Conservation (phyloP, 164 flowering plant genomes). For the Vitis cinerea region DNA sequence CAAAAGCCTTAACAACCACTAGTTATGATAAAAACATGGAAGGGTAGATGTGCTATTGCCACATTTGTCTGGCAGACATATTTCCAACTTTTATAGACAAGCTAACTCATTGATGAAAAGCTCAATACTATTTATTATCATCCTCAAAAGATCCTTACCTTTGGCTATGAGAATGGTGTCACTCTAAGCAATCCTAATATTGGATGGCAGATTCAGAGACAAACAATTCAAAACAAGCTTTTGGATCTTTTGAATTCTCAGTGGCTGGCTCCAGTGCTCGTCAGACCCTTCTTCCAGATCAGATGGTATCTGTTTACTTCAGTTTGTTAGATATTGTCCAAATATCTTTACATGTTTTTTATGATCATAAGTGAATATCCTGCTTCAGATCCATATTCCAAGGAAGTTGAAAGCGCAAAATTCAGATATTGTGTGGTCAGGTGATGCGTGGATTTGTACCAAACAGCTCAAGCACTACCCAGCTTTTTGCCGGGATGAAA, state of each 20-base stretch:
- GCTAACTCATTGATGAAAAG: neutral
- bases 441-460: conserved; percentile 26
- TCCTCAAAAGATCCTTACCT: neutral
- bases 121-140: neutral
- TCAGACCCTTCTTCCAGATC: conserved; percentile 17
- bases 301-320: conserved; percentile 21
- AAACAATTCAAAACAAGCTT: conserved; percentile 13
- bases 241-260: conserved; percentile 13
- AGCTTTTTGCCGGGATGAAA: conserved; percentile 24
- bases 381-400: conserved; percentile 13
- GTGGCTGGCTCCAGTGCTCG: neutral
- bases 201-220: conserved; percentile 19
- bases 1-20: neutral
- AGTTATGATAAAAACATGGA: too few relatives aligned
- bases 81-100: neutral
- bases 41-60: neutral
- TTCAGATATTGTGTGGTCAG: conserved; percentile 30
- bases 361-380: neutral
- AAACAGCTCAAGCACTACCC: conserved; percentile 38
- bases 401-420: conserved; percentile 29
- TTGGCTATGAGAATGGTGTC: neutral
- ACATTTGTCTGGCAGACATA: neutral
- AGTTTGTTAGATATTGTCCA: neutral
- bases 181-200: neutral
- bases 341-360: neutral